Percentiles rank a stretch among this genome's conserved stretches.
phyloP scores from a whole-genome alignment of 2,329 filamentous ascomycete genomes.

The Botrytis medusae region DNA sequence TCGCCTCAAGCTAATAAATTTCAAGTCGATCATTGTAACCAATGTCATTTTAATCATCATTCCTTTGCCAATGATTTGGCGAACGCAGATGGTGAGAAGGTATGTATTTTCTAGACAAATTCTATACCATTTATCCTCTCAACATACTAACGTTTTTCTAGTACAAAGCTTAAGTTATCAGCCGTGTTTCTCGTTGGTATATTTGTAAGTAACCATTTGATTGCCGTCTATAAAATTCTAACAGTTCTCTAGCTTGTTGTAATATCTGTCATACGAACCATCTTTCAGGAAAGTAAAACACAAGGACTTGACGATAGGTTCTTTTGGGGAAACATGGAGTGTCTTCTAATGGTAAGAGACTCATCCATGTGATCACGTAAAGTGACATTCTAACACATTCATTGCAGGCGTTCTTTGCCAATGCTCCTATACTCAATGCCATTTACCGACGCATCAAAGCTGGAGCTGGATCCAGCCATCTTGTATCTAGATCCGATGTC shows the following conservation, averaged over 20 bases:
- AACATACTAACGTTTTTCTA: background rate
- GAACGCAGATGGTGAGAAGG: constrained; percentile 22
- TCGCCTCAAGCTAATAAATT: background rate
- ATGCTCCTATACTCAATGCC: constrained; percentile 32
- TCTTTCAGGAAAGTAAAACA: background rate
- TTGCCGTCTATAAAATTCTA: background rate
- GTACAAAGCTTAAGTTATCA: constrained; percentile 26
- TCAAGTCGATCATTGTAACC: constrained; percentile 27
- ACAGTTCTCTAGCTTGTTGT: constrained; percentile 24
- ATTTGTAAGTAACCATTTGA: constrained; percentile 23
- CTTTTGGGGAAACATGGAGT: constrained; percentile 28
- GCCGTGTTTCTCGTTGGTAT: constrained; percentile 26
- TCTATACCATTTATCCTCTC: background rate
- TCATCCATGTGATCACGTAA: background rate
- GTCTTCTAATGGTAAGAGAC: constrained; percentile 28
- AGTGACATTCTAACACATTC: background rate
- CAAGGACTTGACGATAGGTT: background rate
- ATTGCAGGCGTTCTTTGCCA: constrained; percentile 29
- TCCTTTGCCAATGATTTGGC: constrained; percentile 30
- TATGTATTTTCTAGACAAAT: background rate
- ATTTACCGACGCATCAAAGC: constrained; percentile 26
- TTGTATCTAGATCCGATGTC: background rate
- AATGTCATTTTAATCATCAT: constrained; percentile 28
- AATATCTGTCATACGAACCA: constrained; percentile 15
- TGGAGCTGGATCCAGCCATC: constrained; percentile 3